Percentiles rank a stretch among this genome's conserved stretches.
These are phyloP conservation scores for Entrophospora sp. DNA, from an alignment of 192 early-diverging fungal species.

Conservation along the genomic window DNA sequence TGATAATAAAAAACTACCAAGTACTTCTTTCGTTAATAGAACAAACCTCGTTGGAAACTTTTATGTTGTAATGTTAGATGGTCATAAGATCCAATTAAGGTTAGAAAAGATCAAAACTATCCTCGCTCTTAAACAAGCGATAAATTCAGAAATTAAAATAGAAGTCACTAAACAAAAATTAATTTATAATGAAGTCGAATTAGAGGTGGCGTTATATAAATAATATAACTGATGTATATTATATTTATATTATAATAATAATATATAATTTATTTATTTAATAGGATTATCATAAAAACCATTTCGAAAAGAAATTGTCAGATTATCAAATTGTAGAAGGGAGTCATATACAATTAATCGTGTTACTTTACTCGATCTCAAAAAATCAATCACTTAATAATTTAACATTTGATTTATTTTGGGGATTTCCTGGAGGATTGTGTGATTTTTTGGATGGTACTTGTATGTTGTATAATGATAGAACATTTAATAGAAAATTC, in stretches of 20 bases:
- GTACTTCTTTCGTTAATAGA: too few relatives aligned
- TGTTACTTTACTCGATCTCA: constrained; percentile 14
- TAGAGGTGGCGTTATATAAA: too few relatives aligned
- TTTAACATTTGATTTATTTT: constrained; percentile 15
- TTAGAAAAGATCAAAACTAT: not conserved
- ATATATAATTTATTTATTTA: not conserved
- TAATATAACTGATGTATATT: too few relatives aligned
- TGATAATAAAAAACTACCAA: too few relatives aligned
- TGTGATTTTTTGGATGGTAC: constrained; percentile 22
- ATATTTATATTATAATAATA: too few relatives aligned
- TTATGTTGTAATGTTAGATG: constrained; percentile 22
- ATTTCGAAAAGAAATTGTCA: not conserved
- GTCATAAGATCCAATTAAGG: constrained; percentile 5
- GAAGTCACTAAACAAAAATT: constrained; percentile 21
- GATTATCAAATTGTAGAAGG: constrained; percentile 12
- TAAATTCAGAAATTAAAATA: not conserved
- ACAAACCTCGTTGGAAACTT: not conserved
- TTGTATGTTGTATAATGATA: constrained; percentile 14
- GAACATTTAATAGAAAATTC: not conserved
- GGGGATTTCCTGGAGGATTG: constrained; percentile 1
- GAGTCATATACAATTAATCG: constrained; percentile 21
- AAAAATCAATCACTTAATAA: not conserved
- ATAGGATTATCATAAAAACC: not conserved
- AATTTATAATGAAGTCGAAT: constrained; percentile 6
- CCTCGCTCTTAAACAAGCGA: not conserved